Conservation (phyloP, 805 yeast genomes). For the Kodamaea hsintzibuensis region DNA sequence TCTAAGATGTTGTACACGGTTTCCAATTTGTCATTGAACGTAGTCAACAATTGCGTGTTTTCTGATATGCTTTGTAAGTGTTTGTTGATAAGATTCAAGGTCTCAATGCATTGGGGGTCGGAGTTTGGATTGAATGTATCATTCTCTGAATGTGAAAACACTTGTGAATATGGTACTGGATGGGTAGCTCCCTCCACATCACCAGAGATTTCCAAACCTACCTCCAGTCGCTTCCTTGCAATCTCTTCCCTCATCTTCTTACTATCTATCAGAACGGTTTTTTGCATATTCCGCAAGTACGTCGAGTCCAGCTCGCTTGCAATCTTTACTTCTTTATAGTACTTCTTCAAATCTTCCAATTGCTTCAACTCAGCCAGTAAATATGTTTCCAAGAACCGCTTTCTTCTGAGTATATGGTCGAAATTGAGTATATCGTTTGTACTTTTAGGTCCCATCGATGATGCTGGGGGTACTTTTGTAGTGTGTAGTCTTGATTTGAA, state of each 20-base stretch:
- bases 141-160: not conserved
- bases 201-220: not conserved
- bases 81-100: slow-evolving; percentile 16
- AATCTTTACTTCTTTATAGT: slow-evolving; percentile 23
- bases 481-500: slow-evolving; percentile 24
- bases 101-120: slow-evolving; percentile 17
- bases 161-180: not conserved
- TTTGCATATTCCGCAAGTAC: slow-evolving; percentile 33
- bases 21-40: slow-evolving; percentile 18
- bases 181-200: not conserved
- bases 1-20: slow-evolving; percentile 16
- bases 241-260: slow-evolving; percentile 7
- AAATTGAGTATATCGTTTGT: slow-evolving; percentile 21
- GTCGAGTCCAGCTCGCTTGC: slow-evolving; percentile 32
- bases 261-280: slow-evolving; percentile 16
- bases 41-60: slow-evolving; percentile 14
- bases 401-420: slow-evolving; percentile 26
- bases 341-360: slow-evolving; percentile 30
- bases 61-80: slow-evolving; percentile 17
- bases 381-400: slow-evolving; percentile 33
- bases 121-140: slow-evolving; percentile 11
- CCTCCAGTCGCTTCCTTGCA: slow-evolving; percentile 1
- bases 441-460: slow-evolving; percentile 16
- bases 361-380: slow-evolving; percentile 43
- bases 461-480: slow-evolving; percentile 29